These are phyloP conservation scores for Aspergillus fructus DNA, from an alignment of 2,329 filamentous ascomycete genomes.

Conservation along the genomic window DNA sequence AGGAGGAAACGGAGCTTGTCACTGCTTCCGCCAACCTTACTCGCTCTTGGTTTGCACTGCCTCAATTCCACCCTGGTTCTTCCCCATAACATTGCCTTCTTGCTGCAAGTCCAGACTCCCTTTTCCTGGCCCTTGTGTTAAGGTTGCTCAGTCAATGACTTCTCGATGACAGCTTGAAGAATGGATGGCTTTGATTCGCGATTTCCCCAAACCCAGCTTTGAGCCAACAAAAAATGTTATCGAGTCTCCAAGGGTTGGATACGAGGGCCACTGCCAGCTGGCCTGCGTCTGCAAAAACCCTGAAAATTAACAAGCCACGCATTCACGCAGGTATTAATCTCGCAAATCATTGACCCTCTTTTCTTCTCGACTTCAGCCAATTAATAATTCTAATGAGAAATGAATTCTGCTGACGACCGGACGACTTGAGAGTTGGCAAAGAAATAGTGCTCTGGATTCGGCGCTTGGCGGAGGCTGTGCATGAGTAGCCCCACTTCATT, in stretches of 20 bases:
- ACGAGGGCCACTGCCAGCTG: neutral
- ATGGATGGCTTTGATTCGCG: neutral
- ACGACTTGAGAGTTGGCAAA: neutral
- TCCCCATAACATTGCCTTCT: neutral
- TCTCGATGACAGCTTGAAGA: neutral
- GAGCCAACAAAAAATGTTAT: too few species aligned
- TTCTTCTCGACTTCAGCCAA: neutral
- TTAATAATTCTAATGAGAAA: neutral
- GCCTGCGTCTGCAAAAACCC: neutral
- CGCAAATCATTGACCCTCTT: neutral
- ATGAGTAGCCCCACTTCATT: neutral
- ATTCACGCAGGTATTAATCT: neutral
- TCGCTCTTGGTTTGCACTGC: slow-evolving; percentile 31
- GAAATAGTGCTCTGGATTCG: neutral
- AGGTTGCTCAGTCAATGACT: neutral
- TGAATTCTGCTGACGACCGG: neutral
- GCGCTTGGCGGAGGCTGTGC: slow-evolving; percentile 8
- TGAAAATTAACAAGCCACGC: neutral
- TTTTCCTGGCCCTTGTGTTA: slow-evolving; percentile 6
- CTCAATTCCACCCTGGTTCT: slow-evolving; percentile 23
- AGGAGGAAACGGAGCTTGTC: slow-evolving; percentile 4
- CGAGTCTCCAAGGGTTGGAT: neutral
- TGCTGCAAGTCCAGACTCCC: neutral
- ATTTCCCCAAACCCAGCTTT: neutral
- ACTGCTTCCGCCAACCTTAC: slow-evolving; percentile 17